Percentiles rank a stretch among this genome's conserved stretches.
phyloP scores from a whole-genome alignment of 352 stramenopile genomes.

The Pythium oligandrum region DNA sequence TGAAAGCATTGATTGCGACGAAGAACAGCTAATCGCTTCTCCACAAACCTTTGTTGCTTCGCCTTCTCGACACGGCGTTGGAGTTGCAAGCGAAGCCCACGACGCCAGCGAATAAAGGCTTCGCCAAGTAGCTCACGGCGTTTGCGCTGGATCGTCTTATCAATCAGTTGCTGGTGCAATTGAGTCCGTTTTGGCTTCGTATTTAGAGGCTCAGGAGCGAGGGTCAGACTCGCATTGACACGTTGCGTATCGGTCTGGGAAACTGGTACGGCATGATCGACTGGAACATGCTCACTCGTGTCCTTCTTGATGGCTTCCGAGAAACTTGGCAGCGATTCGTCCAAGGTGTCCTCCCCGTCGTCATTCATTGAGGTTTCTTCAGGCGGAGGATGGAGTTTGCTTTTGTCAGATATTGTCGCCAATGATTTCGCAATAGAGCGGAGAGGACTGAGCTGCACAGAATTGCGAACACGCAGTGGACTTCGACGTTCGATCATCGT shows the following conservation, averaged over 20 bases:
- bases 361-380: constrained; percentile 1
- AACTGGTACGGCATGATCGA: too few species aligned
- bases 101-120: constrained; percentile 45
- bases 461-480: too few species aligned
- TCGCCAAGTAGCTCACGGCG: constrained; percentile 33
- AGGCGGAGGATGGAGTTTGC: not conserved
- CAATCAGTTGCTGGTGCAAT: constrained; percentile 59
- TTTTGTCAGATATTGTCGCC: too few species aligned
- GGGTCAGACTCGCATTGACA: too few species aligned
- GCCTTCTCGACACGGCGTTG: constrained; percentile 30
- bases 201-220: too few species aligned
- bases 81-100: constrained; percentile 45
- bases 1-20: constrained; percentile 32
- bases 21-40: constrained; percentile 17
- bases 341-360: constrained; percentile 7
- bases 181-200: constrained; percentile 1
- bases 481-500: constrained; percentile 33
- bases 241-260: too few species aligned
- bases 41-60: constrained; percentile 21
- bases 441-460: too few species aligned
- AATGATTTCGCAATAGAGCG: too few species aligned
- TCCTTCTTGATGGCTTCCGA: constrained; percentile 20
- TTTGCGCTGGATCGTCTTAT: constrained; percentile 38
- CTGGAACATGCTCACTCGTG: not conserved
- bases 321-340: constrained; percentile 31